These are phyloP conservation scores for Castanopsis chinensis DNA, from an alignment of 306 rosid species.

Conservation along the genomic window DNA sequence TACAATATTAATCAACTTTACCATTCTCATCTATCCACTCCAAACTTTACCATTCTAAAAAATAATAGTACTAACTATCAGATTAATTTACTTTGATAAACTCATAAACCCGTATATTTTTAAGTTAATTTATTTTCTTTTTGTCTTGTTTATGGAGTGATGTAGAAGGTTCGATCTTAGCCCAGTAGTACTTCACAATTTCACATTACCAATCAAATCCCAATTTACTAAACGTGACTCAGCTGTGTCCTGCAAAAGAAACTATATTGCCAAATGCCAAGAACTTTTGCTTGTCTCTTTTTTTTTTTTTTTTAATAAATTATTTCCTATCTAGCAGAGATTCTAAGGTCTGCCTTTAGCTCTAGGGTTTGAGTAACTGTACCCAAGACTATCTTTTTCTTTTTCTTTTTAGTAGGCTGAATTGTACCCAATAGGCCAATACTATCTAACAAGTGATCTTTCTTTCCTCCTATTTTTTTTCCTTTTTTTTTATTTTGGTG, in stretches of 20 bases:
- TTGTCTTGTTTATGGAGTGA: constrained; percentile 12
- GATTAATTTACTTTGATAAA: constrained; percentile 9
- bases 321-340: not conserved
- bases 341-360: constrained; percentile 8
- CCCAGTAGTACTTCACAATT: not conserved
- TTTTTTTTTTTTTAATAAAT: not conserved
- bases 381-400: not conserved
- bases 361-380: not conserved
- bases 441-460: not conserved
- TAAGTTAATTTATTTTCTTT: not conserved
- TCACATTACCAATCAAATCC: not conserved
- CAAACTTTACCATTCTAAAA: constrained; percentile 11
- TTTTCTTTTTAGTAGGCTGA: too few species aligned
- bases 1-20: not conserved
- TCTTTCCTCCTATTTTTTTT: not conserved
- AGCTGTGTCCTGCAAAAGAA: not conserved
- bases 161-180: constrained; percentile 31
- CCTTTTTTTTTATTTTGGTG: not conserved
- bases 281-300: not conserved
- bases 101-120: not conserved
- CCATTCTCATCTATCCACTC: not conserved
- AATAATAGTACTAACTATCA: constrained; percentile 5
- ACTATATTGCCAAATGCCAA: constrained; percentile 9
- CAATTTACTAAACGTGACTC: not conserved
- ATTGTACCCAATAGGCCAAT: not conserved